Percentiles rank a stretch among this genome's conserved stretches.
Conservation (phyloP, 2,329 filamentous ascomycete species). For the Furcasterigmium sp. region DNA sequence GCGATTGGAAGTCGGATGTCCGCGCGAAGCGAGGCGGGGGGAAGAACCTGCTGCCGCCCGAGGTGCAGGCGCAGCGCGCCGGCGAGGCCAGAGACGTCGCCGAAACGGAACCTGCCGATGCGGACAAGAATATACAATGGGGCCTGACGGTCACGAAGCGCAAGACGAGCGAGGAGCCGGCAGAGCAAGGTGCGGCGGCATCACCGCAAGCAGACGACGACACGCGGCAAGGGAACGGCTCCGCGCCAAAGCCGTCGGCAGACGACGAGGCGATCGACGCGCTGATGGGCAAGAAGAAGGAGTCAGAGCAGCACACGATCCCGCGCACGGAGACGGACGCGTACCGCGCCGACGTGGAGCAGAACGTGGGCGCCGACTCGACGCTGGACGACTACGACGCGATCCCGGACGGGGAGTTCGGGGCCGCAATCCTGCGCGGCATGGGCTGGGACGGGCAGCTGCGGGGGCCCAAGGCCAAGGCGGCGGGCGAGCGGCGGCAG, state of each 20-base stretch:
- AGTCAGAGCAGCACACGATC: constrained; percentile 16
- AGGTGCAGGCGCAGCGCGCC: constrained; percentile 43
- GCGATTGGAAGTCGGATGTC: constrained; percentile 56
- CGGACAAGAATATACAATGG: constrained; percentile 51
- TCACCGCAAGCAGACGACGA: neutral
- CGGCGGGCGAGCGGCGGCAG: constrained; percentile 63
- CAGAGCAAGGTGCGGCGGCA: constrained; percentile 11
- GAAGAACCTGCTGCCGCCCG: constrained; percentile 52
- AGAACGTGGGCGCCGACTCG: constrained; percentile 65
- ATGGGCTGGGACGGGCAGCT: constrained; percentile 88
- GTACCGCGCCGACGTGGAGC: constrained; percentile 62
- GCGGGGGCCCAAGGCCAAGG: constrained; percentile 52
- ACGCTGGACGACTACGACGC: constrained; percentile 80
- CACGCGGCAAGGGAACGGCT: constrained; percentile 10
- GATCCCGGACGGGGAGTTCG: constrained; percentile 92
- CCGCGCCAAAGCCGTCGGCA: neutral
- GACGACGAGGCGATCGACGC: constrained; percentile 59
- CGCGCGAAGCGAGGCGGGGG: constrained; percentile 38
- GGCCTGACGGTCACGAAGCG: constrained; percentile 42
- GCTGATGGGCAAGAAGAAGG: constrained; percentile 49
- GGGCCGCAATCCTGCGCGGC: constrained; percentile 79
- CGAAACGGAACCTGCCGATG: constrained; percentile 34
- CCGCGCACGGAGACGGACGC: constrained; percentile 57
- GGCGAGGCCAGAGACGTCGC: constrained; percentile 17
- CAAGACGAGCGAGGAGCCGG: constrained; percentile 51